phyloP scores from a whole-genome alignment of 257 asterid species.

The Orobanche coerulescens region DNA sequence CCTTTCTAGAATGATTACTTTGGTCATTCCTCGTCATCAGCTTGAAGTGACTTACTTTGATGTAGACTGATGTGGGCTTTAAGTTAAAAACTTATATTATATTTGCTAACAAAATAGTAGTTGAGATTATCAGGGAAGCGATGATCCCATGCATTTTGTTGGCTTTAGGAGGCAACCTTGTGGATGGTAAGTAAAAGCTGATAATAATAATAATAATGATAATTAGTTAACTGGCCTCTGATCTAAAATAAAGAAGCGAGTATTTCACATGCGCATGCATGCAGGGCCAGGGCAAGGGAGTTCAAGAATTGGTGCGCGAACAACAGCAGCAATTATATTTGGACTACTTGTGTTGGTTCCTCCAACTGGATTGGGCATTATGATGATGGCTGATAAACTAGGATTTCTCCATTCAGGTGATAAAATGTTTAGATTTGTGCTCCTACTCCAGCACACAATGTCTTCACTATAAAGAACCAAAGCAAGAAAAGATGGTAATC shows the following conservation, averaged over 20 bases:
- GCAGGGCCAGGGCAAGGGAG: conserved; percentile 88
- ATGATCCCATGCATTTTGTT: conserved; percentile 95
- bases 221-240: too few relatives aligned
- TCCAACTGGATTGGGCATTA: conserved; percentile 77
- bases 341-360: conserved; percentile 85
- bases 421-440: conserved; percentile 91
- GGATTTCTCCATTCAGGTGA: conserved; percentile 85
- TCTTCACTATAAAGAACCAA: too few relatives aligned
- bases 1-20: conserved; percentile 18
- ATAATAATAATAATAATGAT: too few relatives aligned
- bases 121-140: conserved; percentile 69
- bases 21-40: conserved; percentile 7
- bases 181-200: too few relatives aligned
- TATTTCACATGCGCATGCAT: conserved; percentile 14
- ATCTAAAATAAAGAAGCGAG: too few relatives aligned
- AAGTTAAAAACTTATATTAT: background rate
- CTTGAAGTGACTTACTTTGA: background rate
- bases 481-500: too few relatives aligned
- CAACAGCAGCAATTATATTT: conserved; percentile 79
- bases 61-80: background rate
- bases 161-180: conserved; percentile 99
- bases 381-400: conserved; percentile 79
- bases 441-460: conserved; percentile 95
- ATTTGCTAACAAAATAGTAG: conserved; percentile 10
- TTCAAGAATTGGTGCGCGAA: conserved; percentile 68